phyloP scores from a whole-genome alignment of 2,329 filamentous ascomycete genomes.

The Colletotrichum viniferum region DNA sequence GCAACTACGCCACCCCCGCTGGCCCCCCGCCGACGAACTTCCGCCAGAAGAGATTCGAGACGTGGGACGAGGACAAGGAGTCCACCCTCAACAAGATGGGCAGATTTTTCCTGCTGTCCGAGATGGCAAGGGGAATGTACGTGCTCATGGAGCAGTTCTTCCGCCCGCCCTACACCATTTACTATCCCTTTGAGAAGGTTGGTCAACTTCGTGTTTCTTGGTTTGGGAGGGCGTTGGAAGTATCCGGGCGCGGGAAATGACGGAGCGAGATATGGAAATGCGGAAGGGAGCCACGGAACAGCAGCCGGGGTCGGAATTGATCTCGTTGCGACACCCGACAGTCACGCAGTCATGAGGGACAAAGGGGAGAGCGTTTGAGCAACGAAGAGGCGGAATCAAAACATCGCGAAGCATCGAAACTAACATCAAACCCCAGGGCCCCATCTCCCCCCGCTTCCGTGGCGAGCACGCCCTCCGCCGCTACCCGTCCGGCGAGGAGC shows the following conservation, averaged over 20 bases:
- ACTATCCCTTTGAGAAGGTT: slow-evolving; percentile 97
- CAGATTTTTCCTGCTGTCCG: slow-evolving; percentile 93
- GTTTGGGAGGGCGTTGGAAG: not conserved
- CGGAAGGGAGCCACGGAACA: not conserved
- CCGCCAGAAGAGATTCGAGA: slow-evolving; percentile 72
- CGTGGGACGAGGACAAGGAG: slow-evolving; percentile 84
- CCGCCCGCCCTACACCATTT: slow-evolving; percentile 97
- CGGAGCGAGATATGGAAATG: not conserved
- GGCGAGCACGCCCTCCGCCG: slow-evolving; percentile 96
- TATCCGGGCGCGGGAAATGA: not conserved
- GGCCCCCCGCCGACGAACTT: slow-evolving; percentile 83
- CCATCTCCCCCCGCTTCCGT: slow-evolving; percentile 96
- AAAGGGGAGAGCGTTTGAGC: not conserved
- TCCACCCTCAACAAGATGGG: slow-evolving; percentile 81
- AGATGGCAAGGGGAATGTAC: slow-evolving; percentile 98
- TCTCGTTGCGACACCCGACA: not conserved
- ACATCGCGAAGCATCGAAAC: not conserved
- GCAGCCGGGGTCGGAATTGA: not conserved
- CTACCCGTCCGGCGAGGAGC: slow-evolving; percentile 97
- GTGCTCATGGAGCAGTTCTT: slow-evolving; percentile 98
- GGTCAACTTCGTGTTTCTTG: slow-evolving; percentile 14
- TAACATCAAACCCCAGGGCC: slow-evolving; percentile 60
- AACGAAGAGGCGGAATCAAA: not conserved
- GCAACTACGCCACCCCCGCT: slow-evolving; percentile 68
- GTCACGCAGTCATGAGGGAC: rapidly evolving